Evolutionary conservation across 257 asterid genomes (phyloP).

Genomic region (Solanum habrochaites): DNA sequence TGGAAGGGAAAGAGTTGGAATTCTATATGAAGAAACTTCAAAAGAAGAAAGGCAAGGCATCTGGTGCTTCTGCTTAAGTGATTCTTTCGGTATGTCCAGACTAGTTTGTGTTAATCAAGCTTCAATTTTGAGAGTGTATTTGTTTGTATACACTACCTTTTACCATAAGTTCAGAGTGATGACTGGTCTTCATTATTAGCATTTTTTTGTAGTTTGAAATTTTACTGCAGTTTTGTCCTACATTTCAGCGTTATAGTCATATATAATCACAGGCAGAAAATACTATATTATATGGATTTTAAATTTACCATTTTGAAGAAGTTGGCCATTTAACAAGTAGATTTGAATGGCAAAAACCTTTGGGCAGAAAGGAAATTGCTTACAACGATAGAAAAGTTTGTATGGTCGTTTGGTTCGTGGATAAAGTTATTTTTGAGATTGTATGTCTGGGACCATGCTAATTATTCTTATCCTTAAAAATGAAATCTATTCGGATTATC

Average conservation of each 20-base stretch:
- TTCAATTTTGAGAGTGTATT: background rate
- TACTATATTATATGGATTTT: background rate
- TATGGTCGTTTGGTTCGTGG: background rate
- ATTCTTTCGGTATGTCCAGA: background rate
- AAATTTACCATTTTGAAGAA: background rate
- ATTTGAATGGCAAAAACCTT: background rate
- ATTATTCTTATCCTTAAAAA: too few relatives aligned
- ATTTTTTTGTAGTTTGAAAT: background rate
- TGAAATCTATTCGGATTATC: too few relatives aligned
- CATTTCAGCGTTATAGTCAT: too few relatives aligned
- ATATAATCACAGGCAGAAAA: too few relatives aligned
- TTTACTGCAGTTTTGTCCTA: background rate
- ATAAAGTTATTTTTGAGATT: background rate
- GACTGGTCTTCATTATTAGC: background rate
- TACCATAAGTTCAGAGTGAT: background rate
- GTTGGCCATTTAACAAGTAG: background rate
- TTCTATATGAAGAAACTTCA: slow-evolving; percentile 17
- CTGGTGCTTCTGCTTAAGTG: slow-evolving; percentile 12
- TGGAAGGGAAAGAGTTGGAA: slow-evolving; percentile 16
- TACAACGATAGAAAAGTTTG: background rate
- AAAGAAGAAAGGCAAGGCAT: slow-evolving; percentile 15
- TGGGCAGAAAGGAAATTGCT: background rate
- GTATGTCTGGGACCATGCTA: too few relatives aligned
- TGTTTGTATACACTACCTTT: background rate
- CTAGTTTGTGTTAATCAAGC: background rate